Evolutionary conservation across 768 basidiomycete species (phyloP).

Genomic region (Trametes gibbosa): DNA sequence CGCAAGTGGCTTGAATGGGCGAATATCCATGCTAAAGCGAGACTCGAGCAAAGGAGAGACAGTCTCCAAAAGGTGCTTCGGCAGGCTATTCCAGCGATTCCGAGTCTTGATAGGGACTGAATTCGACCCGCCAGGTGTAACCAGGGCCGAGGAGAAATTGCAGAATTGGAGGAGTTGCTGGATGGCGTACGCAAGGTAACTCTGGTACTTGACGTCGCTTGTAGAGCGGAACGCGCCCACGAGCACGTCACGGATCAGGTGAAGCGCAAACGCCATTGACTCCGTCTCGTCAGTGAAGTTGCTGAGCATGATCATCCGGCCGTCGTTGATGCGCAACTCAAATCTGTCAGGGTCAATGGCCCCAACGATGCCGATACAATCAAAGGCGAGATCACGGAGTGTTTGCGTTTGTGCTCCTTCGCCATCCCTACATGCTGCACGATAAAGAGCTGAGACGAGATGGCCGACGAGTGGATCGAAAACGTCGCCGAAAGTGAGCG

Average conservation of each 20-base stretch:
- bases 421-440: constrained; percentile 73
- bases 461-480: constrained; percentile 78
- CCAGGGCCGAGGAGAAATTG: constrained; percentile 75
- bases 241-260: constrained; percentile 82
- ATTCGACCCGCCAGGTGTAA: constrained; percentile 46
- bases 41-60: constrained; percentile 80
- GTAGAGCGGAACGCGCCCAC: constrained; percentile 91
- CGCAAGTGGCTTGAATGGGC: constrained; percentile 6
- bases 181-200: constrained; percentile 83
- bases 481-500: constrained; percentile 76
- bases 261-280: constrained; percentile 73
- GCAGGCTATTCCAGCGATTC: constrained; percentile 74
- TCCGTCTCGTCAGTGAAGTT: constrained; percentile 84
- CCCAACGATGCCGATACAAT: constrained; percentile 89
- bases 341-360: constrained; percentile 95
- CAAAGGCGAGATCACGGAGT: constrained; percentile 71
- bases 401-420: constrained; percentile 70
- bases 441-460: constrained; percentile 63
- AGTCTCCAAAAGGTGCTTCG: constrained; percentile 82
- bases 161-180: constrained; percentile 90
- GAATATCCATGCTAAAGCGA: constrained; percentile 44
- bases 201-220: constrained; percentile 91
- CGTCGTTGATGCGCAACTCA: constrained; percentile 56
- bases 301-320: constrained; percentile 67
- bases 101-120: constrained; percentile 65